Percentiles rank a stretch among this genome's conserved stretches.
Conservation (phyloP, 108 stramenopile genomes). For the Pelagomonas calceolata region DNA sequence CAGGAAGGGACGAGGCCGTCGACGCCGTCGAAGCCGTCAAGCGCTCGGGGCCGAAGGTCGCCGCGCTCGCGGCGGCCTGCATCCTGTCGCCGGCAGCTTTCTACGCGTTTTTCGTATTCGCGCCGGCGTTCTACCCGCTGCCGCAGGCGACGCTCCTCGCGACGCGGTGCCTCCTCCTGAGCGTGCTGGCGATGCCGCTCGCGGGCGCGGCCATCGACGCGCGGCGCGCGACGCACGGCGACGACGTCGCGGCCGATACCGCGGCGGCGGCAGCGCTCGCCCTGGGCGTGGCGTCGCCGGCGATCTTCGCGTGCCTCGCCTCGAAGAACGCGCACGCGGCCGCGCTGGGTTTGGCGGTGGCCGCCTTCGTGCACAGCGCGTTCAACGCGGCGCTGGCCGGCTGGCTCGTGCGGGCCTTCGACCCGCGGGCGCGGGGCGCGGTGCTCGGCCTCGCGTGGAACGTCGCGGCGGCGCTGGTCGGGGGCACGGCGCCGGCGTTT, state of each 20-base stretch:
- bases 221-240: not conserved
- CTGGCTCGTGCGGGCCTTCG: not conserved
- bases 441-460: not conserved
- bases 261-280: not conserved
- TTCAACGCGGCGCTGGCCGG: not conserved
- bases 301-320: not conserved
- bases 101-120: not conserved
- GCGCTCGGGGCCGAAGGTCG: not conserved
- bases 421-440: not conserved
- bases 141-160: not conserved
- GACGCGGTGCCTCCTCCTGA: not conserved
- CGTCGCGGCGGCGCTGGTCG: not conserved
- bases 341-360: not conserved
- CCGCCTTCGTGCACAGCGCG: not conserved
- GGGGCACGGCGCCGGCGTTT: not conserved
- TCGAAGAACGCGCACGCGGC: not conserved
- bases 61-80: not conserved
- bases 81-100: not conserved
- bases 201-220: not conserved
- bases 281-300: not conserved
- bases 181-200: not conserved
- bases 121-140: not conserved
- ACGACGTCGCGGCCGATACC: too few species aligned
- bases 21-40: not conserved
- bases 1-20: not conserved